A percentile compares a stretch with the other conserved stretches of the same genome.
Conservation (phyloP, 768 basidiomycete genomes). For the Suillus placidus region DNA sequence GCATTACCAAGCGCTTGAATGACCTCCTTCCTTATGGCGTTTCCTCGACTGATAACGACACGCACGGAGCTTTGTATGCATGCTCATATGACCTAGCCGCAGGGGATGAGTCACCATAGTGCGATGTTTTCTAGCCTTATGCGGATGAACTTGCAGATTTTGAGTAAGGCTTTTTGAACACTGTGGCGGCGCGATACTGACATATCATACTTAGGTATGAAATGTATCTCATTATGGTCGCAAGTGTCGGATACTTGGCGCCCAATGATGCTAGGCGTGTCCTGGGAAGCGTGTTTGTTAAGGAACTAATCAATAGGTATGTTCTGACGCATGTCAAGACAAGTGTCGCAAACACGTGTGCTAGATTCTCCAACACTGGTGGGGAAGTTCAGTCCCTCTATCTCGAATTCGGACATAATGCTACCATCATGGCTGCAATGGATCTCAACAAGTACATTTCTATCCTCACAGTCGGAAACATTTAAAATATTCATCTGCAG, state of each 20-base stretch:
- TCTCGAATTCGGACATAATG: conserved; percentile 48
- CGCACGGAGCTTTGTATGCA: conserved; percentile 45
- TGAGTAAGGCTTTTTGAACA: conserved; percentile 32
- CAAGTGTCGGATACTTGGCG: conserved; percentile 38
- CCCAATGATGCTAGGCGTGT: conserved; percentile 36
- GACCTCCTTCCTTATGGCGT: conserved; percentile 34
- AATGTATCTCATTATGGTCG: conserved; percentile 42
- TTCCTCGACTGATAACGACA: conserved; percentile 35
- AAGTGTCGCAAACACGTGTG: neutral
- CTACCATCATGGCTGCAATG: conserved; percentile 42
- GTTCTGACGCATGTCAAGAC: conserved; percentile 8
- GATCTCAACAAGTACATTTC: conserved; percentile 36
- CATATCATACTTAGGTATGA: conserved; percentile 35
- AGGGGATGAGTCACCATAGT: conserved; percentile 43
- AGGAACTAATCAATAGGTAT: conserved; percentile 42
- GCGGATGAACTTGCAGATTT: conserved; percentile 36
- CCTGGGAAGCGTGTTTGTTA: conserved; percentile 42
- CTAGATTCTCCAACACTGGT: conserved; percentile 39
- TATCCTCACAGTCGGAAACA: neutral
- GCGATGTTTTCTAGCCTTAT: conserved; percentile 39
- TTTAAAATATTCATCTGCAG: conserved; percentile 13
- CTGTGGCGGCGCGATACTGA: neutral
- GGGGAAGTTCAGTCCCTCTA: conserved; percentile 37
- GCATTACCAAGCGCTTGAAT: conserved; percentile 39
- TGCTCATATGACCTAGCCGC: conserved; percentile 46